Percentiles rank a stretch among this genome's conserved stretches.
These are phyloP conservation scores for Karstenula rhodostoma DNA, from an alignment of 2,329 filamentous ascomycete species.

Conservation along the genomic window DNA sequence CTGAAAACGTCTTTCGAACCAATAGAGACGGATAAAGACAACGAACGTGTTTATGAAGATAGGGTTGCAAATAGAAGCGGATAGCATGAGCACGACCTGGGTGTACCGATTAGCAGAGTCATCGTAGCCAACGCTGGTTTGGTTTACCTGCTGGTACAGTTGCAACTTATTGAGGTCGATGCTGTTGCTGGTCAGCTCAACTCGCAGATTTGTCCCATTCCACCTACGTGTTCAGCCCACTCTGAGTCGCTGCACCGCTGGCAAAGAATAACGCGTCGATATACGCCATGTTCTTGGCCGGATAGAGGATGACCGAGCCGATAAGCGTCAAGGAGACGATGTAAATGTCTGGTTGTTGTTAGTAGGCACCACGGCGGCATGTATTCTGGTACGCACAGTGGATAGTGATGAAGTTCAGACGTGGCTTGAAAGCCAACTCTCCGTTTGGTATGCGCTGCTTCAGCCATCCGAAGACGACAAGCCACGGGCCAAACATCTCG, in stretches of 20 bases:
- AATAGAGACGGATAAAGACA: conserved; percentile 92
- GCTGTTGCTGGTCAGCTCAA: conserved; percentile 37
- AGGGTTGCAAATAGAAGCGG: conserved; percentile 50
- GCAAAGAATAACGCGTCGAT: conserved; percentile 90
- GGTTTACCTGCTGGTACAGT: conserved; percentile 60
- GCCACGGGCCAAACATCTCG: conserved; percentile 32
- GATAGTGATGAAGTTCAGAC: conserved; percentile 81
- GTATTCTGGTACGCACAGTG: conserved; percentile 65
- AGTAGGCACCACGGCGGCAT: conserved; percentile 16
- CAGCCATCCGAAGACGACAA: conserved; percentile 41
- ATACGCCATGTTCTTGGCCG: conserved; percentile 70
- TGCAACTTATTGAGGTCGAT: conserved; percentile 59
- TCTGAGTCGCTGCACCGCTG: conserved; percentile 88
- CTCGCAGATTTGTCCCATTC: not conserved
- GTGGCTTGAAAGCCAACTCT: conserved; percentile 55
- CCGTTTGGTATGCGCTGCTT: conserved; percentile 32
- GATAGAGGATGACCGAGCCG: conserved; percentile 80
- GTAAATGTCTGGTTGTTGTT: conserved; percentile 71
- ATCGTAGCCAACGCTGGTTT: not conserved
- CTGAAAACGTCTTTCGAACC: conserved; percentile 97
- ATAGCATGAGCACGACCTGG: conserved; percentile 62
- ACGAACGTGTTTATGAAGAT: conserved; percentile 68
- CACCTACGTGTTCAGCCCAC: conserved; percentile 80
- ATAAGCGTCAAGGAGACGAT: conserved; percentile 77
- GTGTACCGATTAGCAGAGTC: not conserved